Evolutionary conservation across 495 filamentous ascomycete species (phyloP).

Genomic region (Glonium stellatum): DNA sequence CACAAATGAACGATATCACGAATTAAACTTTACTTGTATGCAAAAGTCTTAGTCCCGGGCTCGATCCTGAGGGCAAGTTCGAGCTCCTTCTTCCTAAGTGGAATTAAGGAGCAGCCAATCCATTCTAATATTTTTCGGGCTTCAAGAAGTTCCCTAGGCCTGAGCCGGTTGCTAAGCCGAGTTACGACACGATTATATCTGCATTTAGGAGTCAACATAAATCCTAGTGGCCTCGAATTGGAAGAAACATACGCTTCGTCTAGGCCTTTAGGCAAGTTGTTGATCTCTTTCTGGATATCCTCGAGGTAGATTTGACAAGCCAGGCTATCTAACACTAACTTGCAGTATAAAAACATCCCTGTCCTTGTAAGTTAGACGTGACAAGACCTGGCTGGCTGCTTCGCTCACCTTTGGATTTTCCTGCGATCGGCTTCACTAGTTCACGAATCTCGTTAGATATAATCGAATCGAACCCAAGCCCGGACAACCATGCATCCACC

Average conservation of each 20-base stretch:
- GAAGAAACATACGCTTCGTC: constrained; percentile 26
- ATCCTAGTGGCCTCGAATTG: background rate
- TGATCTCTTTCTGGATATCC: constrained; percentile 22
- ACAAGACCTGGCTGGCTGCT: background rate
- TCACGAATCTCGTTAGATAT: background rate
- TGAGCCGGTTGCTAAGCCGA: background rate
- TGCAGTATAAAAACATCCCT: background rate
- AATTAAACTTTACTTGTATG: background rate
- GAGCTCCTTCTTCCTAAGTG: background rate
- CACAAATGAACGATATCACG: background rate
- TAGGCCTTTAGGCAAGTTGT: constrained; percentile 24
- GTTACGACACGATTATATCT: background rate
- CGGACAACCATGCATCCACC: background rate
- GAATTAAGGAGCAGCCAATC: constrained; percentile 7
- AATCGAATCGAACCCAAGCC: background rate
- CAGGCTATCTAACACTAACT: background rate
- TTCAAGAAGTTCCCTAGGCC: too few species aligned
- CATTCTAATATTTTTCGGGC: background rate
- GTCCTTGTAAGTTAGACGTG: too few species aligned
- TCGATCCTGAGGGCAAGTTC: background rate
- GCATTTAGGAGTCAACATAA: background rate
- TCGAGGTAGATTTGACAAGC: constrained; percentile 1
- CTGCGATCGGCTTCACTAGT: background rate
- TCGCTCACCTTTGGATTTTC: background rate
- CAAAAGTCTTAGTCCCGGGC: background rate